Conservation (phyloP, 306 rosid species). For the Phaseolus lunatus region DNA sequence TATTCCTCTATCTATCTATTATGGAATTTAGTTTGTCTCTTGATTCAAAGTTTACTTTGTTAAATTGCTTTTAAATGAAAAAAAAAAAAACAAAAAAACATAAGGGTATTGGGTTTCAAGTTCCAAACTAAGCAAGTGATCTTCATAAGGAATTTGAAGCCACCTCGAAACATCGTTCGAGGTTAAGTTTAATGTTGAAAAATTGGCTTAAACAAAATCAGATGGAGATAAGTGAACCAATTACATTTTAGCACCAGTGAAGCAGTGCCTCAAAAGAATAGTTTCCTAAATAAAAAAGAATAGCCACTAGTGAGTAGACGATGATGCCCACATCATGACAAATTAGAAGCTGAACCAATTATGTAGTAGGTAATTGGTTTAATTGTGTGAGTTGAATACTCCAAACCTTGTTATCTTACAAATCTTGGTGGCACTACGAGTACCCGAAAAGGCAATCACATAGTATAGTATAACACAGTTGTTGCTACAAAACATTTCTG, state of each 20-base stretch:
- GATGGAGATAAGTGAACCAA: constrained; percentile 15
- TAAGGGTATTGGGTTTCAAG: constrained; percentile 28
- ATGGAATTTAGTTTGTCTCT: background rate
- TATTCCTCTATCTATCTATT: background rate
- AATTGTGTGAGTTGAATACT: constrained; percentile 31
- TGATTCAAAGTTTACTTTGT: background rate
- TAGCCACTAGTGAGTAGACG: constrained; percentile 13
- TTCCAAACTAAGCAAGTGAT: background rate
- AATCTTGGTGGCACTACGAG: constrained; percentile 46
- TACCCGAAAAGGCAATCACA: constrained; percentile 43
- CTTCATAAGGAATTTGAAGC: constrained; percentile 23
- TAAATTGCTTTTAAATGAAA: constrained; percentile 11
- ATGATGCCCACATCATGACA: constrained; percentile 38
- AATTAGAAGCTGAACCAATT: constrained; percentile 43
- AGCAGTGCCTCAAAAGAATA: constrained; percentile 4
- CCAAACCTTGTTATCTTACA: constrained; percentile 42
- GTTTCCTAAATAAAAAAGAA: constrained; percentile 15
- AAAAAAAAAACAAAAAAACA: constrained; percentile 21
- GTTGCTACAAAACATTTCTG: constrained; percentile 26
- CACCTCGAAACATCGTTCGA: constrained; percentile 13
- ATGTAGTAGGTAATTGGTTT: constrained; percentile 17
- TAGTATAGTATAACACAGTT: constrained; percentile 5
- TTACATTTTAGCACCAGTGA: background rate
- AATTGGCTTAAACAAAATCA: constrained; percentile 30
- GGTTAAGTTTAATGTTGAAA: constrained; percentile 32